Conservation (phyloP, 1,284 basidiomycete genomes). For the Ceratobasidium papillatum region DNA sequence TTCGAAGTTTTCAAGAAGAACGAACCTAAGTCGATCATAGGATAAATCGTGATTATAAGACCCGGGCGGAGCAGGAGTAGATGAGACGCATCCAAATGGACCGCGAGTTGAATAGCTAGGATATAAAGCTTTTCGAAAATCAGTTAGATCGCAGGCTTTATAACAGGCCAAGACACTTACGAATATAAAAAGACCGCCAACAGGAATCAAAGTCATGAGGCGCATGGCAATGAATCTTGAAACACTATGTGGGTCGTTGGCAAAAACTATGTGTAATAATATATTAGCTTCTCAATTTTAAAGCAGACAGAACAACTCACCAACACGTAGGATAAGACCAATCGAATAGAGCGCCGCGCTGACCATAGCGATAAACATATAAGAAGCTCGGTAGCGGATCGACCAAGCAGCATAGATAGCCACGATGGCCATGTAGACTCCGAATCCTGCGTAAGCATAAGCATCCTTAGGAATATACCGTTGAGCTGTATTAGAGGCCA, state of each 20-base stretch:
- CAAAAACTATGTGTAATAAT: neutral
- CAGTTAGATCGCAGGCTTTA: neutral
- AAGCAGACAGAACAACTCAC: neutral
- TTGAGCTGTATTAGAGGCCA: neutral
- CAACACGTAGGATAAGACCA: neutral
- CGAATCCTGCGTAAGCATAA: neutral
- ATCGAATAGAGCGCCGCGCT: neutral
- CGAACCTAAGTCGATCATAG: neutral
- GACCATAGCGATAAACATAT: constrained; percentile 11
- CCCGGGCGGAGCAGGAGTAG: neutral
- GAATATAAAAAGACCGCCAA: neutral
- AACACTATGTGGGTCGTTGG: constrained; percentile 6
- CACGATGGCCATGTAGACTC: neutral
- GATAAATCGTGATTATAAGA: neutral
- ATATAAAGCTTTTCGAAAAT: neutral
- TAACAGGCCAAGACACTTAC: neutral
- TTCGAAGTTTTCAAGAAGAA: neutral
- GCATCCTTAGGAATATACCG: neutral
- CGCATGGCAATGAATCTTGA: constrained; percentile 8
- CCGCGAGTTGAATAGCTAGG: neutral
- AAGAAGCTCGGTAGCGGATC: constrained; percentile 8
- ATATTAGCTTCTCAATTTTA: too few relatives aligned
- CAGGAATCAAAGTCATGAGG: neutral
- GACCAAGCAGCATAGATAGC: neutral
- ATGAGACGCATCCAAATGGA: neutral